Conservation (phyloP, 2,329 filamentous ascomycete species). For the Aureobasidium sp. region DNA sequence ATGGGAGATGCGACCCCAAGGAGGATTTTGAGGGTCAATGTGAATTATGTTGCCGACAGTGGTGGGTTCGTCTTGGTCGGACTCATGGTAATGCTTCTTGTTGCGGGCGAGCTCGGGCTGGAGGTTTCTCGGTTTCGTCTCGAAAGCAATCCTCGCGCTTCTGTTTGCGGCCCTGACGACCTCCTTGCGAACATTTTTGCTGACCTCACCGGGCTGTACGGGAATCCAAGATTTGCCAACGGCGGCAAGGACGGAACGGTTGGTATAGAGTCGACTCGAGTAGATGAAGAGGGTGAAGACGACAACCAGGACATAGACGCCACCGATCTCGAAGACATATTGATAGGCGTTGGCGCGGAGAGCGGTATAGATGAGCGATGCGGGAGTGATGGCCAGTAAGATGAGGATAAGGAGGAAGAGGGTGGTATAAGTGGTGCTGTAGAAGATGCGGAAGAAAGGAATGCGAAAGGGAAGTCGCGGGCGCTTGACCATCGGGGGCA, state of each 20-base stretch:
- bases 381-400: slow-evolving; percentile 72
- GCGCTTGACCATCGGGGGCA: slow-evolving; percentile 12
- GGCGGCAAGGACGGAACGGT: slow-evolving; percentile 65
- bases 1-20: slow-evolving; percentile 81
- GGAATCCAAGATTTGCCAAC: slow-evolving; percentile 87
- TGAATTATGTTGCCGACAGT: slow-evolving; percentile 21
- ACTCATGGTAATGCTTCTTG: background rate
- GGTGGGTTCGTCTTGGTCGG: slow-evolving; percentile 20
- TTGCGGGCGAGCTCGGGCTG: slow-evolving; percentile 31
- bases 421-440: slow-evolving; percentile 69
- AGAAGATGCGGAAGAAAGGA: slow-evolving; percentile 70
- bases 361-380: slow-evolving; percentile 71
- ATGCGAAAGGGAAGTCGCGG: slow-evolving; percentile 34
- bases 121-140: slow-evolving; percentile 61
- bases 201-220: slow-evolving; percentile 76
- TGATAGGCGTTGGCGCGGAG: slow-evolving; percentile 59
- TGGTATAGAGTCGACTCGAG: slow-evolving; percentile 76
- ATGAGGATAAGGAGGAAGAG: slow-evolving; percentile 66
- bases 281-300: slow-evolving; percentile 70
- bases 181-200: slow-evolving; percentile 65
- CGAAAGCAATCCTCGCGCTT: slow-evolving; percentile 75
- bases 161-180: slow-evolving; percentile 65
- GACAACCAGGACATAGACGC: slow-evolving; percentile 67
- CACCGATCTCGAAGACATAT: slow-evolving; percentile 76
- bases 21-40: slow-evolving; percentile 35